Evolutionary conservation across 371 early-diverging fungal species (phyloP).

Genomic region (Mortierella sp.): DNA sequence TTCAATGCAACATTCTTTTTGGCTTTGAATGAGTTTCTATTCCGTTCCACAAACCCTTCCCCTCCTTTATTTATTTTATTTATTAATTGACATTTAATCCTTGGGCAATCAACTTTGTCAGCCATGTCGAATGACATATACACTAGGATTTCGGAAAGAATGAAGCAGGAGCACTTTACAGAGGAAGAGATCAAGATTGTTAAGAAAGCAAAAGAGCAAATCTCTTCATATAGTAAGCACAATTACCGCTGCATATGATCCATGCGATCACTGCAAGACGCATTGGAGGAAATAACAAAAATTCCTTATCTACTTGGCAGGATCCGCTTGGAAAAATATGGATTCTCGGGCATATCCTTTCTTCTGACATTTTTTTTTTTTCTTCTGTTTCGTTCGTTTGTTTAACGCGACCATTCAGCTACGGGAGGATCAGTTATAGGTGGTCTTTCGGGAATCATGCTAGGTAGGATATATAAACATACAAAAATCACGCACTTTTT

Average conservation of each 20-base stretch:
- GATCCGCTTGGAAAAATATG: too few species aligned
- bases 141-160: conserved; percentile 41
- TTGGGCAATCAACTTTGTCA: not conserved
- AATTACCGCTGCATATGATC: too few species aligned
- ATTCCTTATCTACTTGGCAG: not conserved
- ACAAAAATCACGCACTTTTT: not conserved
- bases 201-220: conserved; percentile 40
- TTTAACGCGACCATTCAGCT: too few species aligned
- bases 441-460: conserved; percentile 29
- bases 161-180: conserved; percentile 50
- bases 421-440: conserved; percentile 39
- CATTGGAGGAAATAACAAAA: not conserved
- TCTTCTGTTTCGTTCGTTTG: too few species aligned
- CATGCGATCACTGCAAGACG: too few species aligned
- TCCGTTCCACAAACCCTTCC: too few species aligned
- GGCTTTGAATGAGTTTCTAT: too few species aligned
- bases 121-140: conserved; percentile 36
- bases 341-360: too few species aligned
- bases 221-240: conserved; percentile 43
- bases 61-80: not conserved
- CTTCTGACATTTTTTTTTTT: not conserved
- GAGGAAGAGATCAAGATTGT: conserved; percentile 54
- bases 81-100: not conserved
- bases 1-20: too few species aligned
- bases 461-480: conserved; percentile 23